phyloP scores from a whole-genome alignment of 2,329 filamentous ascomycete species.

The Myriangium duriaei region DNA sequence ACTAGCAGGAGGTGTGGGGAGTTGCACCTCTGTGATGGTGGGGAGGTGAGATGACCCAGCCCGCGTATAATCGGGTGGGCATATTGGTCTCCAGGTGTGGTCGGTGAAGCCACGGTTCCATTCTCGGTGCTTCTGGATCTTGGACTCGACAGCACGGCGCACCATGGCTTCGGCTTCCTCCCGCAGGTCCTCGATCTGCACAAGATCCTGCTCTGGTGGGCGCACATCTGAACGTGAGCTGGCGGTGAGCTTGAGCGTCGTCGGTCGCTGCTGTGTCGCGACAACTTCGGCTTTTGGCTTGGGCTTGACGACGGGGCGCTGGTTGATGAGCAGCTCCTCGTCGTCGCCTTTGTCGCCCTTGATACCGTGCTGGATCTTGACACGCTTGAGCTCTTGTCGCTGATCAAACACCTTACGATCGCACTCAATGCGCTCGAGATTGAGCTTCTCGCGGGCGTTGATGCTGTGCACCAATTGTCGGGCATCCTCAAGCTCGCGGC shows the following conservation, averaged over 20 bases:
- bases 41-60: conserved; percentile 19
- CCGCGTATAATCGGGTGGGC: conserved; percentile 53
- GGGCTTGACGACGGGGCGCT: conserved; percentile 47
- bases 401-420: conserved; percentile 76
- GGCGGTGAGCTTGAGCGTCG: conserved; percentile 30
- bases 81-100: conserved; percentile 72
- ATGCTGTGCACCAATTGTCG: conserved; percentile 68
- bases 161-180: conserved; percentile 74
- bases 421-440: conserved; percentile 61
- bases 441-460: conserved; percentile 65
- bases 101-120: conserved; percentile 90
- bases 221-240: conserved; percentile 53
- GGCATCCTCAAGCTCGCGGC: conserved; percentile 81
- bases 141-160: conserved; percentile 68
- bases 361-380: conserved; percentile 78
- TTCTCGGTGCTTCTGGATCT: conserved; percentile 74
- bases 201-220: conserved; percentile 64
- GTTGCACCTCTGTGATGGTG: conserved; percentile 16
- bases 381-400: conserved; percentile 68
- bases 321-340: conserved; percentile 78
- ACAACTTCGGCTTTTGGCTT: conserved; percentile 41
- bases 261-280: conserved; percentile 56
- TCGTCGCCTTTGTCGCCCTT: conserved; percentile 73
- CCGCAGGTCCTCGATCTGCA: conserved; percentile 61
- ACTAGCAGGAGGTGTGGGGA: conserved; percentile 37